Percentiles rank a stretch among this genome's conserved stretches.
Conservation (phyloP, 2,329 filamentous ascomycete species). For the Epichloe sibirici region DNA sequence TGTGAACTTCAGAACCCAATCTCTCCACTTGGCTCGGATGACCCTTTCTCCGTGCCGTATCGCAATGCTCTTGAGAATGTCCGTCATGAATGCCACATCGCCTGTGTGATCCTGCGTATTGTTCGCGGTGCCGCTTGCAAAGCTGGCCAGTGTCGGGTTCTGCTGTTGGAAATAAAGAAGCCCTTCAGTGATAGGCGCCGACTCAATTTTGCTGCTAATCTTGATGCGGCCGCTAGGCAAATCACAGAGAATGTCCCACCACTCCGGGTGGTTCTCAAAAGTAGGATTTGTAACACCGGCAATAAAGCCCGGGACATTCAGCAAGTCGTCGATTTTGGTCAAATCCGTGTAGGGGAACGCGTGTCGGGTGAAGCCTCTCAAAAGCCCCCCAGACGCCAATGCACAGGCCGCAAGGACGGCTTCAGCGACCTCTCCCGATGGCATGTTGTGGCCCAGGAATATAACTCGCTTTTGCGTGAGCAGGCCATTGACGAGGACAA, state of each 20-base stretch:
- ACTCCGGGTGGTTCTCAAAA: constrained; percentile 87
- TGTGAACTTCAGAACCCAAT: constrained; percentile 90
- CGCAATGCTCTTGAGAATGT: constrained; percentile 70
- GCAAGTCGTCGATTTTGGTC: constrained; percentile 90
- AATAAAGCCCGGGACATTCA: constrained; percentile 95
- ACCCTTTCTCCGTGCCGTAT: constrained; percentile 81
- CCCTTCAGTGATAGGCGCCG: constrained; percentile 71
- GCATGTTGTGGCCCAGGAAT: constrained; percentile 89
- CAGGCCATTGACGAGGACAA: constrained; percentile 87
- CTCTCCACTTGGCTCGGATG: constrained; percentile 82
- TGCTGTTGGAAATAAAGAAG: constrained; percentile 79
- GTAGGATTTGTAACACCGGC: constrained; percentile 95
- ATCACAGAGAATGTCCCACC: constrained; percentile 97
- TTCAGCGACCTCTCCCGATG: constrained; percentile 91
- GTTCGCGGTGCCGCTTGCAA: constrained; percentile 30
- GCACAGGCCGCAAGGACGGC: constrained; percentile 97
- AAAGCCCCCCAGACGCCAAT: constrained; percentile 79
- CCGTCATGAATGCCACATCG: constrained; percentile 79
- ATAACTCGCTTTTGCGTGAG: constrained; percentile 94
- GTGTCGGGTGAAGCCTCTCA: constrained; percentile 87
- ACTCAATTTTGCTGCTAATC: constrained; percentile 80
- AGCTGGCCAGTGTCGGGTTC: constrained; percentile 43
- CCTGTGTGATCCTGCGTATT: constrained; percentile 60
- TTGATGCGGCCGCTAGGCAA: constrained; percentile 85
- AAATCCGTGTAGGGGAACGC: constrained; percentile 97